Conservation (phyloP, 441 rosid species). For the Lepidium campestre region DNA sequence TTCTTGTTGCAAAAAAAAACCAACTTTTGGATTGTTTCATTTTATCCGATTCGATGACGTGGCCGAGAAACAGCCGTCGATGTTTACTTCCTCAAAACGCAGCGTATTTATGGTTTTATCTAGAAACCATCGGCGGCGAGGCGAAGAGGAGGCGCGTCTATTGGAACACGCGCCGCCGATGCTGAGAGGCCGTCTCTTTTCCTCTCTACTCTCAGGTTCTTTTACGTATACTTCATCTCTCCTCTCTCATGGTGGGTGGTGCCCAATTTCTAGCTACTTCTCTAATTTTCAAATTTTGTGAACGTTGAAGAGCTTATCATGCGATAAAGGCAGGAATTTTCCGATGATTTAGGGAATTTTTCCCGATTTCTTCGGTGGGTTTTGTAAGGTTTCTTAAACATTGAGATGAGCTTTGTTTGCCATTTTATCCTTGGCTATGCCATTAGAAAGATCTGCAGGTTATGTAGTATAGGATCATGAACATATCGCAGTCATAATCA, state of each 20-base stretch:
- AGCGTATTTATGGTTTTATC: background rate
- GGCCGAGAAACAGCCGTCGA: constrained; percentile 5
- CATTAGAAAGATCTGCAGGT: background rate
- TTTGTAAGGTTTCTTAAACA: too few species aligned
- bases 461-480: background rate
- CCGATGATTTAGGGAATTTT: too few species aligned
- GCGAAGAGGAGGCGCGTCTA: background rate
- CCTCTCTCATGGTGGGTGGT: too few species aligned
- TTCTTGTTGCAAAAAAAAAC: background rate
- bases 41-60: constrained; percentile 26
- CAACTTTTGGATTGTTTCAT: constrained; percentile 7
- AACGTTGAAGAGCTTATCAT: background rate
- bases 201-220: too few species aligned
- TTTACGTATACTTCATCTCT: background rate
- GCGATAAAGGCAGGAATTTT: too few species aligned
- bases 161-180: background rate
- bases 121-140: background rate
- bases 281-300: background rate
- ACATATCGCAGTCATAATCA: background rate
- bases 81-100: background rate
- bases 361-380: too few species aligned
- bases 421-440: background rate
- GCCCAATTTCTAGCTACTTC: background rate
- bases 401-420: too few species aligned
- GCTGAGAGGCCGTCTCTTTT: background rate